Base-by-base conservation (phyloP, 306 rosid species). In the Gastrolobium villosum region DNA sequence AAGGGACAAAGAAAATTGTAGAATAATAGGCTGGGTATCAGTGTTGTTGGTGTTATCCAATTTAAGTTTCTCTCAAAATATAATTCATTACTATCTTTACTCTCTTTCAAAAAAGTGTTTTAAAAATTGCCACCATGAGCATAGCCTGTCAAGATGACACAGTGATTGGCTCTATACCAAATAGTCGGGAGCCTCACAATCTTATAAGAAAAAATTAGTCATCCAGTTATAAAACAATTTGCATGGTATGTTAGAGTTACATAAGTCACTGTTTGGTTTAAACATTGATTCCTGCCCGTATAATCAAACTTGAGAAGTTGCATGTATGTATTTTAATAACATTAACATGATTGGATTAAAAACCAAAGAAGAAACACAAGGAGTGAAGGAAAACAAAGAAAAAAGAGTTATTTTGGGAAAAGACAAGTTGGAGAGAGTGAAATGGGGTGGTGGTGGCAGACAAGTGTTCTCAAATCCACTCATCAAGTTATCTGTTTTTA, bases 401-500 rank as follows among this genome's bases (percentile, higher is more conserved):
- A 1, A 2, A 2, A 59, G 71, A 79, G 86, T 10, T 66, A 75
- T 39, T 59, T 66, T 57, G 75, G 87, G 74, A 71, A 74, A 81
- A 49, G 34, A 41, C 2, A 37, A 70, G 37, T 28, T 15, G 45
- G 45, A 41, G 53, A 55, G 66, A 69, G 80, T 53, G 57, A 68
- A 52, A 39, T 15, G 80, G 85, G 77, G 79, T 15, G 80, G 85
- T 80, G 79, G 86, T 55, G 86, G 81, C 79, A 41, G 89, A 79
- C 91, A 83, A 76, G 57, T 57, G 82, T 53, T 32, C 76, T 45
- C 64, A 80, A 78, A 72, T 68, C 85, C 75, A 72, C 84, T 79
- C 88, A 80, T 71, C 61, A 45, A 73, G 65, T 7, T 65, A 46
- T 67, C 63, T 50, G 50, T 83, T 74, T 84, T 79, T 81, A 69